A percentile compares a stretch with the other conserved stretches of the same genome.
These are phyloP conservation scores for Podospora pseudopauciseta DNA, from an alignment of 495 filamentous ascomycete genomes.

Conservation along the genomic window DNA sequence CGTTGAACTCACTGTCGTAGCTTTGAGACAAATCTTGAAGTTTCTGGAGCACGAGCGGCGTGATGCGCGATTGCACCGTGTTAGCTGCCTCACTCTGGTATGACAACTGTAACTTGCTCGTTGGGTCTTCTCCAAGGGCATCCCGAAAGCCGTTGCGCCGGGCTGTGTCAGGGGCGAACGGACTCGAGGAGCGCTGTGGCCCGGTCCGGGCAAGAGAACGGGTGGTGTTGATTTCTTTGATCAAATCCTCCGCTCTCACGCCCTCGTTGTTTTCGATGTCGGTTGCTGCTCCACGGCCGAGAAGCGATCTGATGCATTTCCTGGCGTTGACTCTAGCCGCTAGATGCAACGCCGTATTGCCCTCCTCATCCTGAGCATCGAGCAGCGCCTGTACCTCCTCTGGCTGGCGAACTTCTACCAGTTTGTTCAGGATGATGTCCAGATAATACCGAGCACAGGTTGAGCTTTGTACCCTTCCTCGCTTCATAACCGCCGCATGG, in stretches of 20 bases:
- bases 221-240: conserved; percentile 55
- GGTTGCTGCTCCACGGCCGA: conserved; percentile 67
- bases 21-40: conserved; percentile 53
- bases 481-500: conserved; percentile 82
- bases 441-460: conserved; percentile 87
- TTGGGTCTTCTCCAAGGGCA: conserved; percentile 33
- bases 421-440: conserved; percentile 80
- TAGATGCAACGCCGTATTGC: conserved; percentile 85
- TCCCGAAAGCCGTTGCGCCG: conserved; percentile 42
- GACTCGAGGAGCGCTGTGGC: conserved; percentile 57
- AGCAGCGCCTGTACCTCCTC: conserved; percentile 67
- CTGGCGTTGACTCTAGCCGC: conserved; percentile 73
- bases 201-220: conserved; percentile 40
- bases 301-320: conserved; percentile 68
- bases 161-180: conserved; percentile 54
- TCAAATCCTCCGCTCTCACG: conserved; percentile 72
- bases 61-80: conserved; percentile 54
- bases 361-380: conserved; percentile 72
- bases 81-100: conserved; percentile 57
- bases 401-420: conserved; percentile 62
- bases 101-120: conserved; percentile 29
- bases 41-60: conserved; percentile 54
- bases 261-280: conserved; percentile 77
- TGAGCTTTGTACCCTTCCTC: conserved; percentile 66
- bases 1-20: conserved; percentile 58